Base-by-base conservation (phyloP, 2,329 filamentous ascomycete species). In the Diplocarpon mali region DNA sequence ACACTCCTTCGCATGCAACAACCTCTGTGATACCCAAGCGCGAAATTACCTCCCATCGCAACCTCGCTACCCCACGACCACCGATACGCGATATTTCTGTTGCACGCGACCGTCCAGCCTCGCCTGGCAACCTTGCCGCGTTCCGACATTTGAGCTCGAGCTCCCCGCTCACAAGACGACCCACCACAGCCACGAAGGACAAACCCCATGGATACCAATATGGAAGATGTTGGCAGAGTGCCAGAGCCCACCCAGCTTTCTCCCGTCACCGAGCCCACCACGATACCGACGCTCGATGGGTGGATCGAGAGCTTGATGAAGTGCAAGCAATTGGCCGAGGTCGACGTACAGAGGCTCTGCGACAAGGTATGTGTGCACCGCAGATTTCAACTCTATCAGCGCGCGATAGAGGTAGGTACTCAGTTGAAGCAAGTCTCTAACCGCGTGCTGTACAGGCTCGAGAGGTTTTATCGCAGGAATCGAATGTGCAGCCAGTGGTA, bases 231-330 rank as follows among this genome's bases (percentile, higher is more conserved):
- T 59, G 85, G 83, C 62, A 85, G 89, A 69, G 80, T 84, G 61
- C 85, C 88, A 54, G 80, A 84, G 64, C 76, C 78, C 54, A 76
- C 85, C 64, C 83, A 83, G 62, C 68, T 95, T 58, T 78, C 83
- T 48, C 78, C 87, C 40, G 71, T 79, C 45, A 75, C 79, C 60
- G 92, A 96, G 70, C 85, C 90, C 45, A 81, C 89, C 50, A 86
- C 88, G 57, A 92, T 95, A 71, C 80, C 85, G 50, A 95, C 87
- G 49, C 75, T 98, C 53, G 92, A 98, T 65, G 88, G 89, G 62
- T 98, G 92, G 92, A 96, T 98, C 64, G 90, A 95, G 75, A 89
- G 77, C 71, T 74, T 98, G 69, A 96, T 98, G 90, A 80, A 70
- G 64, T 98, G 92, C 84, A 98, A 98, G 73, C 92, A 96, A 75